Evolutionary conservation across 208 protist species (phyloP), one percentile per base, ranked within the genome.

Genomic region (Acanthamoeba royreba): DNA sequence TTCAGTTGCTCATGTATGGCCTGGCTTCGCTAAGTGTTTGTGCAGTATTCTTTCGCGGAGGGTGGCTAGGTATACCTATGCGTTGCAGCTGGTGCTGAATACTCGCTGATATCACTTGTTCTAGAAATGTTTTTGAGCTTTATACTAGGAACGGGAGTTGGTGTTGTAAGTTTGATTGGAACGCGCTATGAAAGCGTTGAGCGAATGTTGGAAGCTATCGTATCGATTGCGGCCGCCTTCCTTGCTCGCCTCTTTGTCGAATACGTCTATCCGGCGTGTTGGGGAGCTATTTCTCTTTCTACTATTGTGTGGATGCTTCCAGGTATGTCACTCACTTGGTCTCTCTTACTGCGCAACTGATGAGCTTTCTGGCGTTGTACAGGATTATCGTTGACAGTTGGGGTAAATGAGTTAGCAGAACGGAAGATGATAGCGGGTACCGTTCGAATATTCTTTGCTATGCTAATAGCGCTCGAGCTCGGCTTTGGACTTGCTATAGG

Each of bases 401-500:
- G 49, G 13, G 83, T 90, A 0, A 42, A 58, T 25, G 83, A 90
- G 83, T 31, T 90, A 49, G 83, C 83, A 31, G 53, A 58, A 35
- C 46, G 52, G 3, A 90, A 66, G 33, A 72, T 90, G 52, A 66
- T 90, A 61, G 55, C 83, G 17, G 83, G 83, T 22, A 69, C 83
- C n/a, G 46, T 46, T 4, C 45, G 83, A 33, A 69, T 90, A 11
- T 90, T 90, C 83, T 90, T 47, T 28, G 83, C 83, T 19, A 69
- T 90, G 49, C 45, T 90, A 42, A 90, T 90, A 42, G 45, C 52
- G 38, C 45, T 90, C 38, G 83, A 90, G 9, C 83, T 90, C 0
- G 83, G 83, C n/a, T 90, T 90, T 38, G 83, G 83, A 28, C 46
- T 90, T n/a, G 83, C 83, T 9, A 69, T 90, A 19, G 83, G 83